A percentile compares a stretch with the other conserved stretches of the same genome.
Conservation (phyloP, 371 early-diverging fungal genomes). For the Rhizomucor miehei region DNA sequence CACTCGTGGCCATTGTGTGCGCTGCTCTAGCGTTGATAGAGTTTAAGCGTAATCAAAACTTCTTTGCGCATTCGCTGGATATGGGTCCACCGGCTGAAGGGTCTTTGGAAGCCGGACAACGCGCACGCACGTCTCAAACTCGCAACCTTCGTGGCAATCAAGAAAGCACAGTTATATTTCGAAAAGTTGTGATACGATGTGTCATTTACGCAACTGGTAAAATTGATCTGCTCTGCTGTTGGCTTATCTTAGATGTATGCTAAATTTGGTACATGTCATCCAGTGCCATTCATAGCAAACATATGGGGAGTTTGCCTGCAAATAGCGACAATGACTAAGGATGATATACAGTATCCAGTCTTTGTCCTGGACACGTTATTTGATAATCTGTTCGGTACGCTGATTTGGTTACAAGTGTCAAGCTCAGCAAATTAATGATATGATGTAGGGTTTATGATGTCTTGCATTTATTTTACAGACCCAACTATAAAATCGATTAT, state of each 20-base stretch:
- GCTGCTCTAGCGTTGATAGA: constrained; percentile 20
- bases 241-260: constrained; percentile 12
- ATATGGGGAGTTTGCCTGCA: constrained; percentile 32
- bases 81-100: constrained; percentile 11
- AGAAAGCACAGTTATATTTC: constrained; percentile 15
- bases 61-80: constrained; percentile 23
- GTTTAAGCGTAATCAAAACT: constrained; percentile 19
- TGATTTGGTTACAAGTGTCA: not conserved
- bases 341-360: constrained; percentile 17
- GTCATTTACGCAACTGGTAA: not conserved
- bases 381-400: constrained; percentile 26
- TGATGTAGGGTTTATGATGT: constrained; percentile 28
- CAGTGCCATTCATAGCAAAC: constrained; percentile 36
- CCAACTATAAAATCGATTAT: constrained; percentile 25
- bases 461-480: constrained; percentile 34
- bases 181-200: constrained; percentile 30
- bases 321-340: constrained; percentile 10
- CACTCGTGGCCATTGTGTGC: constrained; percentile 20
- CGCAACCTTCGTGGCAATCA: not conserved
- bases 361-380: constrained; percentile 30
- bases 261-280: not conserved
- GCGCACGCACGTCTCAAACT: not conserved
- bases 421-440: not conserved
- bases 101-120: not conserved
- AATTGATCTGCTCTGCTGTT: constrained; percentile 35